phyloP scores from a whole-genome alignment of 306 rosid genomes.

The Vigna hirtella region DNA sequence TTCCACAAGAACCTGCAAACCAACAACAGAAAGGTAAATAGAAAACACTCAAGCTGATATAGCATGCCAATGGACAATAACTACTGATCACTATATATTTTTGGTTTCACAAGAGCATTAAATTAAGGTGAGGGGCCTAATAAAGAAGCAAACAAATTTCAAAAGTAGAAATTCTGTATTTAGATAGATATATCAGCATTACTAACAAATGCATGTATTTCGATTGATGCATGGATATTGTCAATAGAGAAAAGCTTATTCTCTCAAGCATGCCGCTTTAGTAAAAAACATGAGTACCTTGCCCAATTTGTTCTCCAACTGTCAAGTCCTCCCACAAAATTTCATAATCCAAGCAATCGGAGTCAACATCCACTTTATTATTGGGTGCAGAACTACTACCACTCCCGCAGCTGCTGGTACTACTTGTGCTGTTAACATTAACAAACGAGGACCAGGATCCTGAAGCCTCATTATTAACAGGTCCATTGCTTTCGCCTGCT shows the following conservation, averaged over 20 bases:
- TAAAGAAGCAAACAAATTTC: constrained; percentile 28
- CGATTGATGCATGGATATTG: constrained; percentile 16
- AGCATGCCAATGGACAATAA: constrained; percentile 36
- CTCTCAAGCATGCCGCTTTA: constrained; percentile 31
- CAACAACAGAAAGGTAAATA: constrained; percentile 45
- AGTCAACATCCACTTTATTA: constrained; percentile 78
- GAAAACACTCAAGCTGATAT: constrained; percentile 24
- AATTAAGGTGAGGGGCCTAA: neutral
- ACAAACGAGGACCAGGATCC: constrained; percentile 86
- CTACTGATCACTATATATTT: constrained; percentile 33
- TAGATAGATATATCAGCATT: neutral
- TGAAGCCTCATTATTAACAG: constrained; percentile 71
- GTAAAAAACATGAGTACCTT: constrained; percentile 64
- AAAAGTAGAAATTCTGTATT: constrained; percentile 19
- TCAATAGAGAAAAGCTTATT: constrained; percentile 35
- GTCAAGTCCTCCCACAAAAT: constrained; percentile 96
- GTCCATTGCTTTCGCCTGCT: constrained; percentile 60
- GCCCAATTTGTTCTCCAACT: constrained; percentile 94
- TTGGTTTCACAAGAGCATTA: neutral
- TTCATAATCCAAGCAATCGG: constrained; percentile 90
- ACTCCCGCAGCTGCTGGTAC: constrained; percentile 97
- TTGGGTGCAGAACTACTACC: constrained; percentile 69
- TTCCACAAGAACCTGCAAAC: constrained; percentile 97
- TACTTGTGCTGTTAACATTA: constrained; percentile 90
- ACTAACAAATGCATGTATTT: neutral